Percentiles rank a stretch among this genome's conserved stretches.
These are phyloP conservation scores for Dipodascopsis tothii DNA, from an alignment of 805 yeast genomes.

Conservation along the genomic window DNA sequence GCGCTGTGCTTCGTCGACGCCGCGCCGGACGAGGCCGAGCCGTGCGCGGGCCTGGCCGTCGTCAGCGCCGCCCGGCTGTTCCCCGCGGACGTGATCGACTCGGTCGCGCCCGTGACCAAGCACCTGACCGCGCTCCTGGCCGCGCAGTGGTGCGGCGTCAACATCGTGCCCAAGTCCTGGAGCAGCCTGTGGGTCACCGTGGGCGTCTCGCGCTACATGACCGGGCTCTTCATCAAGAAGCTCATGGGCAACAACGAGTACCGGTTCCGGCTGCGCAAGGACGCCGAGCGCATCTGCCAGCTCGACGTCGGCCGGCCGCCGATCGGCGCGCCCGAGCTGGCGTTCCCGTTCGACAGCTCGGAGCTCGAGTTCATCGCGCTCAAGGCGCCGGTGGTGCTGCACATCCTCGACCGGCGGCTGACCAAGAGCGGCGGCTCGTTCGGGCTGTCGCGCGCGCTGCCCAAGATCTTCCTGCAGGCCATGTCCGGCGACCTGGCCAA, in stretches of 20 bases:
- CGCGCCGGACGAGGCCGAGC: conserved; percentile 41
- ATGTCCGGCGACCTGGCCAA: conserved; percentile 88
- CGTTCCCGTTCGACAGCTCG: conserved; percentile 53
- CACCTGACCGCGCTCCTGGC: conserved; percentile 63
- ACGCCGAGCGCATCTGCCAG: conserved; percentile 59
- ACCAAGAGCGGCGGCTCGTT: conserved; percentile 92
- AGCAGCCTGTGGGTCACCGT: conserved; percentile 84
- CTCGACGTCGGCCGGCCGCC: conserved; percentile 76
- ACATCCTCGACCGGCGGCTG: conserved; percentile 83
- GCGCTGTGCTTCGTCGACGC: conserved; percentile 67
- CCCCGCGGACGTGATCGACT: conserved; percentile 69
- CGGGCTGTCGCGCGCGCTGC: conserved; percentile 84
- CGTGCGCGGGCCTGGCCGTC: conserved; percentile 69
- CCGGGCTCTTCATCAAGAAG: conserved; percentile 56
- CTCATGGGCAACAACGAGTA: conserved; percentile 81
- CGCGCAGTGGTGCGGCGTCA: conserved; percentile 88
- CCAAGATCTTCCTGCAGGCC: conserved; percentile 84
- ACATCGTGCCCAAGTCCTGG: conserved; percentile 69
- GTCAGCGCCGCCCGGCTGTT: conserved; percentile 57
- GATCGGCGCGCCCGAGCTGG: conserved; percentile 59
- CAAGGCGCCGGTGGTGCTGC: conserved; percentile 80
- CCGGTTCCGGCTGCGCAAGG: conserved; percentile 58
- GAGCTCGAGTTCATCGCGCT: conserved; percentile 65
- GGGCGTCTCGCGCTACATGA: conserved; percentile 81
- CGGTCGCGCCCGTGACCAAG: conserved; percentile 64